Percentiles rank a stretch among this genome's conserved stretches.
Conservation (phyloP, 169 alveolate genomes). For the Plasmodium knowlesi region DNA sequence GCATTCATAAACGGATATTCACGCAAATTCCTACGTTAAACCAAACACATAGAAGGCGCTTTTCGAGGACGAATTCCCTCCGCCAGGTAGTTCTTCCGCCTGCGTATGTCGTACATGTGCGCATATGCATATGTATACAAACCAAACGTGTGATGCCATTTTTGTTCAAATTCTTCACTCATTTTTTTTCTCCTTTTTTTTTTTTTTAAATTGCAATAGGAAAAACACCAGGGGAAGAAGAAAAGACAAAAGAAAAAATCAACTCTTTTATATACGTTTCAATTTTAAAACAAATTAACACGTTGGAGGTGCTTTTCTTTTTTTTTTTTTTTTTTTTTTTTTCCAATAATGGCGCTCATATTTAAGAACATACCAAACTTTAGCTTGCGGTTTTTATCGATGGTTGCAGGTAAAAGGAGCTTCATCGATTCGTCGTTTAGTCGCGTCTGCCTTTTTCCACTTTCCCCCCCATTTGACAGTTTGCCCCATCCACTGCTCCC, state of each 20-base stretch:
- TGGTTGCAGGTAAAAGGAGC: slow-evolving; percentile 13
- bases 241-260: not conserved
- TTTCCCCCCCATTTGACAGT: not conserved
- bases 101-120: not conserved
- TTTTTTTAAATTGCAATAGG: not conserved
- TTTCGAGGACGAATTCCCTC: not conserved
- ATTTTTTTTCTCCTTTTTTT: not conserved
- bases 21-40: not conserved
- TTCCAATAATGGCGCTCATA: slow-evolving; percentile 20
- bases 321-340: slow-evolving; percentile 26
- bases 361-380: slow-evolving; percentile 18
- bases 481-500: not conserved
- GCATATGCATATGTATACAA: not conserved
- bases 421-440: not conserved
- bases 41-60: not conserved
- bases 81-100: not conserved
- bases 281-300: not conserved
- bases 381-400: slow-evolving; percentile 40
- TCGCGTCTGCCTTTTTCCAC: not conserved
- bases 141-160: not conserved
- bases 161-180: not conserved
- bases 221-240: not conserved
- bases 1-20: not conserved
- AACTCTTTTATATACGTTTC: not conserved
- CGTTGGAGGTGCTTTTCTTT: not conserved